These are phyloP conservation scores for Arthrobotrys megalospora DNA, from an alignment of 2,329 filamentous ascomycete genomes.

Conservation along the genomic window DNA sequence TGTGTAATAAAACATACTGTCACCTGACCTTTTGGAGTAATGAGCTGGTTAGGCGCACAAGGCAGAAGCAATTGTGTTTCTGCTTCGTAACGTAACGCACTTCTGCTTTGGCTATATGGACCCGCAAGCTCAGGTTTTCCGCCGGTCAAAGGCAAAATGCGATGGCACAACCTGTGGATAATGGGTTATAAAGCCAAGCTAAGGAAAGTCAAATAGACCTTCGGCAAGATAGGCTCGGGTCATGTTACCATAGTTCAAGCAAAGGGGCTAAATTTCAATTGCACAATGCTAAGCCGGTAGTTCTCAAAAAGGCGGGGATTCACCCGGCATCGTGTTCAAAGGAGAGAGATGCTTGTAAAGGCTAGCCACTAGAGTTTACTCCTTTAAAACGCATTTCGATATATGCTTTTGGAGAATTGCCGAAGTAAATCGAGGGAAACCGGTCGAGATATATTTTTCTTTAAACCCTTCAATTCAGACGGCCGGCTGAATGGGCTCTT, in stretches of 20 bases:
- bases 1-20: constrained; percentile 36
- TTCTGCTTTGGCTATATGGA: constrained; percentile 13
- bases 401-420: constrained; percentile 11
- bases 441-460: constrained; percentile 29
- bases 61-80: constrained; percentile 32
- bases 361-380: background rate
- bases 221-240: constrained; percentile 49
- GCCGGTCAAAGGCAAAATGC: constrained; percentile 41
- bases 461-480: constrained; percentile 17
- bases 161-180: constrained; percentile 18
- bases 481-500: constrained; percentile 42
- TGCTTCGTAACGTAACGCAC: constrained; percentile 16
- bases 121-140: constrained; percentile 17
- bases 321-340: constrained; percentile 36
- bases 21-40: constrained; percentile 41
- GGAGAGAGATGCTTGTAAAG: background rate
- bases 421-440: constrained; percentile 4
- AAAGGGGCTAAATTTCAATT: constrained; percentile 45
- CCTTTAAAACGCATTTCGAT: background rate
- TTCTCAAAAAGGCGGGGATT: constrained; percentile 46
- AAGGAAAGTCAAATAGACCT: constrained; percentile 6
- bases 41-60: constrained; percentile 12
- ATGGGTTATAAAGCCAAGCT: constrained; percentile 11
- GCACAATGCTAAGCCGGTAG: constrained; percentile 51
- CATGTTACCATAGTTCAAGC: constrained; percentile 51